phyloP scores from a whole-genome alignment of 345 rosid species.

The Euclidium syriacum region DNA sequence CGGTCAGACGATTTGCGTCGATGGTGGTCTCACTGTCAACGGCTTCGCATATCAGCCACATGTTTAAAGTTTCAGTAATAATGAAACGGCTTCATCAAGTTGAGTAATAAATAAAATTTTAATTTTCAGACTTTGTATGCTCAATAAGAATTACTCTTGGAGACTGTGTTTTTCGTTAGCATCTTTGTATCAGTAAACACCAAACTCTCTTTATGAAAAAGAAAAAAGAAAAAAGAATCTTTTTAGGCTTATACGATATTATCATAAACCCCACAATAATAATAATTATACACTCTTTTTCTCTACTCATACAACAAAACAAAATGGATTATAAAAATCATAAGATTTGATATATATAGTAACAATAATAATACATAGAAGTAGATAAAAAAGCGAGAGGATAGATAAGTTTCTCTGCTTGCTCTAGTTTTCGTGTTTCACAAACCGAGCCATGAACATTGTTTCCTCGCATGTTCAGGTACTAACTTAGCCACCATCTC shows the following conservation, averaged over 20 bases:
- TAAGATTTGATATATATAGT: slow-evolving; percentile 10
- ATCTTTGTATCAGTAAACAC: neutral
- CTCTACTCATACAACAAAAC: slow-evolving; percentile 20
- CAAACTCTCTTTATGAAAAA: slow-evolving; percentile 2
- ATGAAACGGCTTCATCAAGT: no score
- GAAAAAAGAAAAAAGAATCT: neutral
- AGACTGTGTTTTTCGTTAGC: no score
- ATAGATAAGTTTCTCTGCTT: slow-evolving; percentile 4
- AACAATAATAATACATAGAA: neutral
- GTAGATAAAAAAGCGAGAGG: neutral
- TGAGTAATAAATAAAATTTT: no score
- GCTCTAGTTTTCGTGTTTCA: slow-evolving; percentile 29
- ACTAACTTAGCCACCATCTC: slow-evolving; percentile 40
- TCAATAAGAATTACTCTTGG: no score
- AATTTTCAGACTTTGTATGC: no score
- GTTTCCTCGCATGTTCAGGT: slow-evolving; percentile 47
- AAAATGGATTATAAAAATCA: slow-evolving; percentile 14
- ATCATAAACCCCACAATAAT: slow-evolving; percentile 12
- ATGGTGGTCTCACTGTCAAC: no score
- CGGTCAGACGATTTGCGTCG: no score
- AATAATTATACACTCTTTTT: slow-evolving; percentile 19
- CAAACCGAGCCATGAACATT: slow-evolving; percentile 38
- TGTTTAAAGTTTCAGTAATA: no score
- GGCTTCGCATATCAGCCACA: no score
- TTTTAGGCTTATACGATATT: slow-evolving; percentile 22